Conservation (phyloP, 2,329 filamentous ascomycete species). For the Colletotrichum noveboracense region DNA sequence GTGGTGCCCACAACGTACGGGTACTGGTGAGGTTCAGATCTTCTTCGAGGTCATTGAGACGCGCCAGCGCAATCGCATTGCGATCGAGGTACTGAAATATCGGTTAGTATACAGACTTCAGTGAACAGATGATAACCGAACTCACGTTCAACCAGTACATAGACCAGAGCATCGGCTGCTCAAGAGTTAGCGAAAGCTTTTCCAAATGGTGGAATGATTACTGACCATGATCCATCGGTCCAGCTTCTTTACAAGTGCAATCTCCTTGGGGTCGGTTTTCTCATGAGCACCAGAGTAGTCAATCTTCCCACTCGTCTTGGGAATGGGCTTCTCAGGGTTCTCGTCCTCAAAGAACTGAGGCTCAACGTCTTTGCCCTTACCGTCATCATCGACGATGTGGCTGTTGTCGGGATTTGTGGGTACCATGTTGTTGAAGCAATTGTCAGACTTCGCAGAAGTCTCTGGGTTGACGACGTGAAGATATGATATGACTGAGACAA, state of each 20-base stretch:
- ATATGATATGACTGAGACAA: not conserved
- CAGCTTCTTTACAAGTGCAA: slow-evolving; percentile 44
- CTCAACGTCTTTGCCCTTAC: slow-evolving; percentile 7
- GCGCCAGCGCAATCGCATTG: slow-evolving; percentile 24
- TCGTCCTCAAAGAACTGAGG: slow-evolving; percentile 22
- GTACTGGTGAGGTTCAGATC: slow-evolving; percentile 24
- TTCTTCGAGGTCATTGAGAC: slow-evolving; percentile 26
- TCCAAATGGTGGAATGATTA: not conserved
- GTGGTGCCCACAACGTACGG: not conserved
- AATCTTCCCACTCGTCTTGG: slow-evolving; percentile 20
- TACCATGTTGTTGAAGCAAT: not conserved
- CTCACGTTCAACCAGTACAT: slow-evolving; percentile 26
- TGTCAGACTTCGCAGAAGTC: not conserved
- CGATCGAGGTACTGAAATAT: slow-evolving; percentile 3
- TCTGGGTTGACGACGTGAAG: not conserved
- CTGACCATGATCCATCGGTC: slow-evolving; percentile 43
- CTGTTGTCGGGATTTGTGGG: not conserved
- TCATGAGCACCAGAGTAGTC: slow-evolving; percentile 45
- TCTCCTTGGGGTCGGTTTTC: slow-evolving; percentile 45
- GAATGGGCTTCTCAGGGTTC: slow-evolving; percentile 22
- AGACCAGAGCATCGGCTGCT: slow-evolving; percentile 23
- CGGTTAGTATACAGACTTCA: not conserved
- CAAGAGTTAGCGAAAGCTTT: not conserved
- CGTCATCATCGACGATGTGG: not conserved
- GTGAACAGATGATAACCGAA: accelerated